Base-by-base conservation (phyloP, 352 stramenopile genomes). In the Phytophthora brassicae region DNA sequence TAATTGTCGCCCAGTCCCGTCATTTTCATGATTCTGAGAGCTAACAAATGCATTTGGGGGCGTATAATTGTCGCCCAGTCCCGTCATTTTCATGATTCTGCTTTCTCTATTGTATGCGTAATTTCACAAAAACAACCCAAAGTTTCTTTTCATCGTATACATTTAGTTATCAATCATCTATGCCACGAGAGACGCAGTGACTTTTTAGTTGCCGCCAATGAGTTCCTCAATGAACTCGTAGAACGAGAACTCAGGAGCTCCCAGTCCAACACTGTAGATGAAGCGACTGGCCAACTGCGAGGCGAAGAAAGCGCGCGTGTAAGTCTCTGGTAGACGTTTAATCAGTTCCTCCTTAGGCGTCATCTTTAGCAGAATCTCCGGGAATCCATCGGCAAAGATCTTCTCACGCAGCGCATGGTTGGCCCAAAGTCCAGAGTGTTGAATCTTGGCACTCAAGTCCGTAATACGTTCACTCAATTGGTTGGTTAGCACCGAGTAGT, bases 181-280 rank as follows among this genome's bases (percentile, higher is more conserved):
- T 54, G 28, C 52, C 41, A 29, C n/a, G n/a, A n/a, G n/a, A n/a
- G n/a, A n/a, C n/a, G n/a, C n/a, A n/a, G n/a, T n/a, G n/a, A n/a
- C n/a, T n/a, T n/a, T n/a, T 59, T 70, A 70, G 43, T 70, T 68
- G 61, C 48, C 56, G 41, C 66, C 61, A 56, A 71, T 79, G 50
- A 93, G 77, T 38, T 72, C 67, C 49, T 92, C 60, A 23, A 92
- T 83, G 50, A 92, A 94, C 72, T 94, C 85, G 74, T 92, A 94
- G 73, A 94, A 94, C 24, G 83, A 82, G 35, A 92, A 94, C 65
- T 94, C 85, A 8, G 81, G 84, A 8, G 79, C 80, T 48, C 70
- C 76, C 26, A 92, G 68, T 8, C 83, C 83, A 31, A 84, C 80
- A 19, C 72, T 77, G 72, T 94, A 94, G 24, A 94, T 83, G 70